A percentile compares a stretch with the other conserved stretches of the same genome.
Conservation (phyloP, 2,329 filamentous ascomycete genomes). For the Aspergillus neotritici region DNA sequence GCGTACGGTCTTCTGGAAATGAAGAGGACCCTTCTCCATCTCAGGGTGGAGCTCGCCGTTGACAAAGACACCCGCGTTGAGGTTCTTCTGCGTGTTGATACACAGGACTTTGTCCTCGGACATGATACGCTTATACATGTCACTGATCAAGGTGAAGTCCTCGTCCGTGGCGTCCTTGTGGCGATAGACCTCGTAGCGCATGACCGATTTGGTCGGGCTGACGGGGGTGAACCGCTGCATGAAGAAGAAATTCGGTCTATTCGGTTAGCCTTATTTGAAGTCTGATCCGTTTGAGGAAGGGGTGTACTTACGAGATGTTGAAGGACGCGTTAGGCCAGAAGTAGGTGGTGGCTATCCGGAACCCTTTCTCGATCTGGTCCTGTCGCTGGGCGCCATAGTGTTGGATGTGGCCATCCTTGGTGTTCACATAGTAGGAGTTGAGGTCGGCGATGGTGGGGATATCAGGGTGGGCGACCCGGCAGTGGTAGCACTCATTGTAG, state of each 20-base stretch:
- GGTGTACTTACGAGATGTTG: constrained; percentile 20
- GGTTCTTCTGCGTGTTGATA: constrained; percentile 54
- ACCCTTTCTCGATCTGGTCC: constrained; percentile 44
- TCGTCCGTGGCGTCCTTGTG: constrained; percentile 54
- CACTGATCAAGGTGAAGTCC: constrained; percentile 51
- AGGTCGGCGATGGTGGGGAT: constrained; percentile 51
- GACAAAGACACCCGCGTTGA: constrained; percentile 56
- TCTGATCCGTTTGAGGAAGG: no score
- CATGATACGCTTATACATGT: constrained; percentile 59
- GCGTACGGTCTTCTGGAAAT: constrained; percentile 49
- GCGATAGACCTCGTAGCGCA: constrained; percentile 59
- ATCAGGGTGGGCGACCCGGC: constrained; percentile 53
- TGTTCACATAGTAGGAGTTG: constrained; percentile 48
- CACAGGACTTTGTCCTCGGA: constrained; percentile 59
- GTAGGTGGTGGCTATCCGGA: constrained; percentile 29
- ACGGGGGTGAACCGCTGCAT: constrained; percentile 57
- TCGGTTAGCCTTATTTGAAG: constrained; percentile 16
- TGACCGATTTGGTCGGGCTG: constrained; percentile 46
- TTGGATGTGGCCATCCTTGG: constrained; percentile 44
- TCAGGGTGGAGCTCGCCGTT: constrained; percentile 58
- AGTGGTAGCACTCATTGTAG: constrained; percentile 61
- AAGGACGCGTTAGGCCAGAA: constrained; percentile 23
- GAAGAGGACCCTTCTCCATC: constrained; percentile 54
- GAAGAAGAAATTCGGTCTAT: constrained; percentile 55
- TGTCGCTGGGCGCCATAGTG: constrained; percentile 44